Evolutionary conservation across 2,329 filamentous ascomycete species (phyloP).

Genomic region (Neophaeococcomyces mojaviensis): DNA sequence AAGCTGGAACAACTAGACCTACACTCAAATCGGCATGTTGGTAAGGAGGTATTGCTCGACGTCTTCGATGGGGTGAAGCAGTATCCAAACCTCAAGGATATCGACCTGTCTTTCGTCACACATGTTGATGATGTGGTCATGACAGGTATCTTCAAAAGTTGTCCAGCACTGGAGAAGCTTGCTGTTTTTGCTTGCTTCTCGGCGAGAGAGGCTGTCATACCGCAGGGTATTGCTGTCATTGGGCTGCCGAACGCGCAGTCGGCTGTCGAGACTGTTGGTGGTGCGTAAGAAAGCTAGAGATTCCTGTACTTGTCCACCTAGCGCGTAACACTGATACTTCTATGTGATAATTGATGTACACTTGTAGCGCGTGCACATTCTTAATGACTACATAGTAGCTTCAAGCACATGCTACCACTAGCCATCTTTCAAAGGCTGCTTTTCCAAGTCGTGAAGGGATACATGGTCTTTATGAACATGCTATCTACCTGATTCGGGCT

Average conservation of each 20-base stretch:
- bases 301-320: too few species aligned
- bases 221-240: slow-evolving; percentile 51
- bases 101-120: slow-evolving; percentile 66
- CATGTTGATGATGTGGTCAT: slow-evolving; percentile 39
- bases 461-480: too few species aligned
- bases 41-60: slow-evolving; percentile 61
- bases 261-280: slow-evolving; percentile 34
- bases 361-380: too few species aligned
- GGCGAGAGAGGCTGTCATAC: slow-evolving; percentile 49
- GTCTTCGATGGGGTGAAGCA: slow-evolving; percentile 58
- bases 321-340: too few species aligned
- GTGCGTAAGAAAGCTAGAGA: too few species aligned
- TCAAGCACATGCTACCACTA: too few species aligned
- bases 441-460: too few species aligned
- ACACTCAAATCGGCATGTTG: slow-evolving; percentile 78
- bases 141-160: slow-evolving; percentile 38
- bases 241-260: slow-evolving; percentile 53
- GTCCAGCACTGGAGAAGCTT: slow-evolving; percentile 45
- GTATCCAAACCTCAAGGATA: slow-evolving; percentile 61
- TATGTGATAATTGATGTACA: too few species aligned
- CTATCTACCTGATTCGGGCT: too few species aligned
- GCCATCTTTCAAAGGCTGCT: too few species aligned
- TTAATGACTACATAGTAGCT: too few species aligned
- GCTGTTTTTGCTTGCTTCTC: slow-evolving; percentile 58
- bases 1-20: slow-evolving; percentile 63